Evolutionary conservation across 352 stramenopile species (phyloP).

Genomic region (Pythium brachiatum): DNA sequence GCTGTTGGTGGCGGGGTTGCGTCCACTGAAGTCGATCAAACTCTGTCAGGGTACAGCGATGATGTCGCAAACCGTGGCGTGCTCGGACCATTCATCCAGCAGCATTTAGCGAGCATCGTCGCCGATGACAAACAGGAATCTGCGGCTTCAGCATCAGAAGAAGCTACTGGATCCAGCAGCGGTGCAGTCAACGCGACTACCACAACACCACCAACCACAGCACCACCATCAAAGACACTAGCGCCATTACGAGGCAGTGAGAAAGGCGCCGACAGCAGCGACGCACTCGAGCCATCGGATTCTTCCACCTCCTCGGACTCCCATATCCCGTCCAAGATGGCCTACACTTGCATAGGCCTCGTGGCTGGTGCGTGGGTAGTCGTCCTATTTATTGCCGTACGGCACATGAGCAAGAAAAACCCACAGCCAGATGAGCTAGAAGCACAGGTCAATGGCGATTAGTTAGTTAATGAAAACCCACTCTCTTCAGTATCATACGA

Average conservation of each 20-base stretch:
- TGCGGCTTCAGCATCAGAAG: not conserved
- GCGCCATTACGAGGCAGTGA: not conserved
- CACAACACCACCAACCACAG: not conserved
- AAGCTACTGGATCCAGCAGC: not conserved
- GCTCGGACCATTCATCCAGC: conserved; percentile 47
- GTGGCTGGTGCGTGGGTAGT: conserved; percentile 42
- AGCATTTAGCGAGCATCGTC: conserved; percentile 36
- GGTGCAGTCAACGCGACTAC: not conserved
- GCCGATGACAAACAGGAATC: not conserved
- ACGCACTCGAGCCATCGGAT: not conserved
- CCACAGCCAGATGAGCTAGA: not conserved
- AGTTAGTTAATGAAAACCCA: not conserved
- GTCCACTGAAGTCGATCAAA: conserved; percentile 14
- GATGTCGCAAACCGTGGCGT: conserved; percentile 48
- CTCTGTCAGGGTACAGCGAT: conserved; percentile 26
- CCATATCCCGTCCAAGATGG: conserved; percentile 23
- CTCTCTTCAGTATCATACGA: too few species aligned
- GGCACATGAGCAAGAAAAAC: conserved; percentile 22
- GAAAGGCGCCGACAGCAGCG: not conserved
- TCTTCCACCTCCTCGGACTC: not conserved
- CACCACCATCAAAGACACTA: not conserved
- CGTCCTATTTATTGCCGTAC: conserved; percentile 54
- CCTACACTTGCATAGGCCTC: conserved; percentile 53
- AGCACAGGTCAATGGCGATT: not conserved
- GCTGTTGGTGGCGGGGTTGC: conserved; percentile 25